Evolutionary conservation across 2,329 filamentous ascomycete species (phyloP), one percentile per base, ranked within the genome.

Genomic region (Sarocladium brachiariae): DNA sequence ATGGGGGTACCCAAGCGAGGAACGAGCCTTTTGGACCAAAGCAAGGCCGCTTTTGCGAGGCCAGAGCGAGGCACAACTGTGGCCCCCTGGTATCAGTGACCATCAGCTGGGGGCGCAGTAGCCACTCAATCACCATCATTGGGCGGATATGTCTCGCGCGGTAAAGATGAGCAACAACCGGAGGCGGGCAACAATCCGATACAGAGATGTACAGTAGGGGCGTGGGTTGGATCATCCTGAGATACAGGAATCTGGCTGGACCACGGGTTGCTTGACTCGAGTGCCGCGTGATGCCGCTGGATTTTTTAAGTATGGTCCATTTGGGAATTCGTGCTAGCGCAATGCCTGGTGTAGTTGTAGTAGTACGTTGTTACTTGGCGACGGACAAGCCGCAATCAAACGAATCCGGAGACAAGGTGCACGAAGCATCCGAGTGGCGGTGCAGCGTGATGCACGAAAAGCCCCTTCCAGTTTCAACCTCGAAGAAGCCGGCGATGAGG

Each of bases 21-120:
- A 43, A 43, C 39, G 39, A 43, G 39, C 24, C 27, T 43, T 43
- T n/a, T n/a, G n/a, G 27, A 43, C 25, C 43, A 24, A 47, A 47
- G 43, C 25, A 31, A 13, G 43, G 27, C 43, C 43, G 27, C 16
- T 47, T 4, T 47, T 31, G 43, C 43, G 43, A 47, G 27, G 25
- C 43, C 19, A 4, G 5, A 13, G 19, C n/a, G 43, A 30, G 43
- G 43, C 25, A n/a, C n/a, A n/a, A n/a, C n/a, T n/a, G n/a, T n/a
- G n/a, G n/a, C n/a, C n/a, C n/a, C n/a, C 39, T 30, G 21, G 39
- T 21, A 27, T 30, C 39, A 25, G 39, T 25, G 23, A 9, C 39
- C 21, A 30, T 27, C 39, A 7, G 30, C 21, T 16, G 25, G 24
- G 39, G 39, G 39, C 21, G 21, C 30, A n/a, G 39, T n/a, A 11